Conservation (phyloP, 129 eudicot species). For the Chrysanthemum makinoi region DNA sequence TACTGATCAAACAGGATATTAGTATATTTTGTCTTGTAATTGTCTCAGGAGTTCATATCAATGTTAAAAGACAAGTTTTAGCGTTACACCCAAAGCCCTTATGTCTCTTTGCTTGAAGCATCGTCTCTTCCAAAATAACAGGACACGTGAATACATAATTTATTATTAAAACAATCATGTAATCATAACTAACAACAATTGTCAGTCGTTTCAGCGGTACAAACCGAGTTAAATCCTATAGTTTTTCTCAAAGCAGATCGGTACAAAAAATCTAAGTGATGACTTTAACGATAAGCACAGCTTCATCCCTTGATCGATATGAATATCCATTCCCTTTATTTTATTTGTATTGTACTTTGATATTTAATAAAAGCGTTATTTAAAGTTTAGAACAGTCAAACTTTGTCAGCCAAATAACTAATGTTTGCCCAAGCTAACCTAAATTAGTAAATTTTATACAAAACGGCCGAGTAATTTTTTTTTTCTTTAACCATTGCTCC, state of each 20-base stretch:
- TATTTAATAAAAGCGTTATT: too few species aligned
- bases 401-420: too few species aligned
- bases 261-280: not conserved
- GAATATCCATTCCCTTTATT: too few species aligned
- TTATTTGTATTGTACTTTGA: too few species aligned
- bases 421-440: too few species aligned
- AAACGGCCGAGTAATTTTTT: too few species aligned
- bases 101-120: slow-evolving; percentile 26
- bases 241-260: slow-evolving; percentile 21
- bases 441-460: too few species aligned
- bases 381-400: too few species aligned
- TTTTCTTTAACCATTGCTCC: too few species aligned
- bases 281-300: not conserved
- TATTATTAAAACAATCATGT: not conserved
- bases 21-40: slow-evolving; percentile 24
- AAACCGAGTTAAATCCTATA: slow-evolving; percentile 17
- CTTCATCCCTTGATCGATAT: too few species aligned
- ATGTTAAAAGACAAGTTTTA: slow-evolving; percentile 25
- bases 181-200: not conserved
- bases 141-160: slow-evolving; percentile 22
- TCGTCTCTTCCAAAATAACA: slow-evolving; percentile 26
- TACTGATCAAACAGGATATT: slow-evolving; percentile 7
- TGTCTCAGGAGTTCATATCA: slow-evolving; percentile 27
- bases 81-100: slow-evolving; percentile 30
- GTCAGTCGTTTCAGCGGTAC: not conserved